Base-by-base conservation (phyloP, 2,329 filamentous ascomycete genomes). In the Claviceps fusiformis region DNA sequence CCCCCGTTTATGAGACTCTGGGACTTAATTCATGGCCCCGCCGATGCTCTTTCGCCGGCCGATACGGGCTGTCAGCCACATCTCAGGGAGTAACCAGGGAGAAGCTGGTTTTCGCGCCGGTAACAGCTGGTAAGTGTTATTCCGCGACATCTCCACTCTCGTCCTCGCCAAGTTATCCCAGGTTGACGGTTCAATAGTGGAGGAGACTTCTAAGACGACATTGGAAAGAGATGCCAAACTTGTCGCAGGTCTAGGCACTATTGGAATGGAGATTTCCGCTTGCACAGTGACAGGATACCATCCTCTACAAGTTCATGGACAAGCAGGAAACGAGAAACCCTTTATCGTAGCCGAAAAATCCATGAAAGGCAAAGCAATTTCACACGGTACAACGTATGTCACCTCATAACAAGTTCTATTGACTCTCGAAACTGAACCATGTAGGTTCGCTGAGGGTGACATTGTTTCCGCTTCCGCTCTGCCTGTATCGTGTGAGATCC, bases 311-410 rank as follows among this genome's bases (percentile, higher is more conserved):
- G 3, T n/a, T 3, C 13, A 1, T 10, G 11, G 13, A 24, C 19
- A 19, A 37, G 6, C 7, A 6, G 1, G 19, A 13, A 37, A 24
- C 24, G 24, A 33, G 6, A n/a, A 49, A 13, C 1, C 9, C 0
- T 52, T 57, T 15, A 31, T 31, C 8, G 29, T 59, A 41, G 56
- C 58, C 3, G 64, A 67, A 17, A 65, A 66, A 29, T 53, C 59
- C 2, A 37, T 65, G 57, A 67, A 67, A 50, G 64, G 65, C 3
- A 64, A 35, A 29, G 61, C 56, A n/a, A 41, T 65, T 11, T 60
- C 59, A 11, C 64, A 67, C 54, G 59, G 54, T 10, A 60, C 58
- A 2, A 50, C 44, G 63, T 65, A 58, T 48, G 35, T 47, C 15
- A 24, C 33, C 10, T 24, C 9, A 47, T 10, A 19, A 11, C 10